Evolutionary conservation across 78 protist species (phyloP).

Genomic region (Dictyostelium firmibasis): DNA sequence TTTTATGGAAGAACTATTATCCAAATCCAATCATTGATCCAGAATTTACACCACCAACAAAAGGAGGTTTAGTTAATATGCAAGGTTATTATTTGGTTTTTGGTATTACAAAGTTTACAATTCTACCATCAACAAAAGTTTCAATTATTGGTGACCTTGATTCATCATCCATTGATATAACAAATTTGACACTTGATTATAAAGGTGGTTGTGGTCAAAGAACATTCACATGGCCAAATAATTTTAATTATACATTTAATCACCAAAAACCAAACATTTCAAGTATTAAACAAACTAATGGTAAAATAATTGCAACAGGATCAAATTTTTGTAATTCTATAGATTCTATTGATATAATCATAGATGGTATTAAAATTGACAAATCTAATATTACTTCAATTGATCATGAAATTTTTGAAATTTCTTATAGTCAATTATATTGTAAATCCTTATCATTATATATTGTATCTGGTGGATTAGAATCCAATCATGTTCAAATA

Average conservation of each 20-base stretch:
- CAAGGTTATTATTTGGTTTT: neutral
- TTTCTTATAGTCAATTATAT: neutral
- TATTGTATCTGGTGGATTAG: neutral
- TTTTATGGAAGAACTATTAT: neutral
- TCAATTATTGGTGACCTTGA: neutral
- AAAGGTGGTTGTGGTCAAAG: neutral
- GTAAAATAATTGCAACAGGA: neutral
- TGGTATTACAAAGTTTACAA: neutral
- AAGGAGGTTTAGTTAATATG: neutral
- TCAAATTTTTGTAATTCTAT: neutral
- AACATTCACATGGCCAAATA: neutral
- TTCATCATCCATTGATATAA: neutral
- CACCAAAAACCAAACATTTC: neutral
- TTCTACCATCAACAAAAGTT: neutral
- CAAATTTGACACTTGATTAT: neutral
- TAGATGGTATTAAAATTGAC: neutral
- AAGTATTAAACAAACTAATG: neutral
- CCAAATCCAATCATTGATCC: neutral
- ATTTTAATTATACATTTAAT: neutral
- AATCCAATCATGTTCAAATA: neutral
- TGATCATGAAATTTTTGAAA: neutral
- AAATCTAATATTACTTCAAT: neutral
- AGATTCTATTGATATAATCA: neutral
- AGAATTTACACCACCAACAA: neutral
- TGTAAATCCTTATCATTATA: neutral